Conservation (phyloP, 495 filamentous ascomycete species). For the Penicillium diatomitis region DNA sequence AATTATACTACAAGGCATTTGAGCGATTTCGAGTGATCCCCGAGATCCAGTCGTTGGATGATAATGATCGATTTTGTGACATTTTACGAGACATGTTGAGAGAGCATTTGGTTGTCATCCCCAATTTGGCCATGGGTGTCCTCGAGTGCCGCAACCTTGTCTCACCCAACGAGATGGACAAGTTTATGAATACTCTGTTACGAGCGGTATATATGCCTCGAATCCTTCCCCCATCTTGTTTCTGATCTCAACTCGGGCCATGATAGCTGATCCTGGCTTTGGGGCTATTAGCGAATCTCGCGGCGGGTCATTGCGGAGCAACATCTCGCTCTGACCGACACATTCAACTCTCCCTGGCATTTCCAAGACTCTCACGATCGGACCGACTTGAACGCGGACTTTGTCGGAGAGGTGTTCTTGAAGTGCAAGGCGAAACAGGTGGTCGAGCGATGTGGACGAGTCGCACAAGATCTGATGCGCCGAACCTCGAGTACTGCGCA, state of each 20-base stretch:
- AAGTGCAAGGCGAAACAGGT: conserved; percentile 90
- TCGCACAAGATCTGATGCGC: conserved; percentile 58
- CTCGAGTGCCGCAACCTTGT: conserved; percentile 77
- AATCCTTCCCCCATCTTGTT: too few relatives aligned
- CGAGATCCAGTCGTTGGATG: conserved; percentile 76
- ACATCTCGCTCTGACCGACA: conserved; percentile 92
- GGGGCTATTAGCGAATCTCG: conserved; percentile 63
- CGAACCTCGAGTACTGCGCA: conserved; percentile 60
- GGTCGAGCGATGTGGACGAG: conserved; percentile 68
- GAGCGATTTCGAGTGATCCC: conserved; percentile 75
- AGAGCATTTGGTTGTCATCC: conserved; percentile 89
- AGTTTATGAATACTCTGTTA: conserved; percentile 90
- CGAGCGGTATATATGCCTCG: conserved; percentile 53
- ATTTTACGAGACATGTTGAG: conserved; percentile 67
- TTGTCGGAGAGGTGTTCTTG: conserved; percentile 92
- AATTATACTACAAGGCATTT: conserved; percentile 93
- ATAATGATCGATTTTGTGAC: conserved; percentile 85
- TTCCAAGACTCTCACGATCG: conserved; percentile 66
- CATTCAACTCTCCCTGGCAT: conserved; percentile 87
- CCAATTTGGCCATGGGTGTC: conserved; percentile 86
- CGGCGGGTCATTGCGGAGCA: conserved; percentile 96
- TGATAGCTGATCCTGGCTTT: too few relatives aligned
- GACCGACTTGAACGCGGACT: conserved; percentile 62
- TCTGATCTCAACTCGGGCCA: too few relatives aligned
- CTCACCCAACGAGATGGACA: conserved; percentile 69